phyloP scores from a whole-genome alignment of 2,329 filamentous ascomycete species.

The Huntiella bhutanensis region DNA sequence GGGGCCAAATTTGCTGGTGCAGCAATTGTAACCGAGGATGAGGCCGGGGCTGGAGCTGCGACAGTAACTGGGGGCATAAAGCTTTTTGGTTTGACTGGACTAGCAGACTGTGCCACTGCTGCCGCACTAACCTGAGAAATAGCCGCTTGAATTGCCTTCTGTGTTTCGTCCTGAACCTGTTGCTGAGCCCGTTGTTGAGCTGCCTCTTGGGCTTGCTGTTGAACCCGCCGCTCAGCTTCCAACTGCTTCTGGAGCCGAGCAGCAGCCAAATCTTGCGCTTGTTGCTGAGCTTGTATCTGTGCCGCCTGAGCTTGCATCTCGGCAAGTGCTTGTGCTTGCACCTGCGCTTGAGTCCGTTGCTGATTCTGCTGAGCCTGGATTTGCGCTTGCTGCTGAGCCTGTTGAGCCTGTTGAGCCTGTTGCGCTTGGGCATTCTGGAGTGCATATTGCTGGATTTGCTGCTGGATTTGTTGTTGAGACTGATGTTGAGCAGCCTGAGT shows the following conservation, averaged over 20 bases:
- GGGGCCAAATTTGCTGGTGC: background rate
- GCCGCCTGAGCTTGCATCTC: conserved; percentile 12
- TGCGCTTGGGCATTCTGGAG: background rate
- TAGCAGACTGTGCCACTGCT: background rate
- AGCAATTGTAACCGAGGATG: background rate
- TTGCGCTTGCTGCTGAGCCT: background rate
- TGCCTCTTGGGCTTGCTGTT: background rate
- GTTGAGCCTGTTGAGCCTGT: no score
- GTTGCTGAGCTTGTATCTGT: background rate
- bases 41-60: background rate
- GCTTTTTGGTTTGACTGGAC: background rate
- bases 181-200: conserved; percentile 3
- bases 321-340: conserved; percentile 13
- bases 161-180: background rate
- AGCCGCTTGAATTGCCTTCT: background rate
- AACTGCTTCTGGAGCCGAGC: background rate
- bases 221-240: background rate
- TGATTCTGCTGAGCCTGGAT: background rate
- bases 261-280: background rate
- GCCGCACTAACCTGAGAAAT: background rate
- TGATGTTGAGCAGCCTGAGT: no score
- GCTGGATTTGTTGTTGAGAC: no score
- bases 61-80: background rate
- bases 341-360: conserved; percentile 3
- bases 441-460: background rate